Percentiles rank a stretch among this genome's conserved stretches.
phyloP scores from a whole-genome alignment of 2,329 filamentous ascomycete species.

The Colletotrichum aenigma region DNA sequence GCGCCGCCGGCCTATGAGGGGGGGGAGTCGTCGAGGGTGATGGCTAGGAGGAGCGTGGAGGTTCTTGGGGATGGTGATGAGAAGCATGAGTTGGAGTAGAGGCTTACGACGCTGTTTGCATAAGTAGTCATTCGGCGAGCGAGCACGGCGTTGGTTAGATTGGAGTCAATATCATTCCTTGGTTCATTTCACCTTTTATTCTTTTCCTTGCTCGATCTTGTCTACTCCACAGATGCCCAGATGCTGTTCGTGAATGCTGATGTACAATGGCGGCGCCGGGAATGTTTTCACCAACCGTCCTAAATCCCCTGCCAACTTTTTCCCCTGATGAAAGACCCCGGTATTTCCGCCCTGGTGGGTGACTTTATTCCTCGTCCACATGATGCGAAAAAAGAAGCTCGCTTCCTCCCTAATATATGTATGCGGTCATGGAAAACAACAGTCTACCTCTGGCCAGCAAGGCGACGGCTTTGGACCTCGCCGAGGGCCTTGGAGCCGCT shows the following conservation, averaged over 20 bases:
- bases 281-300: not conserved
- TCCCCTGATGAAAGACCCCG: not conserved
- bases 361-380: not conserved
- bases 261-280: conserved; percentile 11
- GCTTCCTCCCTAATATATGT: not conserved
- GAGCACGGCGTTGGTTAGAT: not conserved
- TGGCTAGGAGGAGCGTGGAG: conserved; percentile 4
- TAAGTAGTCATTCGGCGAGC: not conserved
- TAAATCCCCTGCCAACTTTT: not conserved
- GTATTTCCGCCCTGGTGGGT: not conserved
- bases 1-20: conserved; percentile 15
- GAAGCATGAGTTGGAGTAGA: not conserved
- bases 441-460: conserved; percentile 70
- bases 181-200: conserved; percentile 6
- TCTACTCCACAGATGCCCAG: conserved; percentile 16
- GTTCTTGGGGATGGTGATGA: not conserved
- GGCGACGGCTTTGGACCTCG: conserved; percentile 87
- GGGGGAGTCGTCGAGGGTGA: not conserved
- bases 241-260: conserved; percentile 16
- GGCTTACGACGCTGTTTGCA: not conserved
- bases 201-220: not conserved
- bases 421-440: not conserved
- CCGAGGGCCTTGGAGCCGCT: conserved; percentile 89
- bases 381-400: not conserved
- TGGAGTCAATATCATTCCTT: not conserved